phyloP scores from a whole-genome alignment of 2,329 filamentous ascomycete genomes.

The Endocalyx cinctus region DNA sequence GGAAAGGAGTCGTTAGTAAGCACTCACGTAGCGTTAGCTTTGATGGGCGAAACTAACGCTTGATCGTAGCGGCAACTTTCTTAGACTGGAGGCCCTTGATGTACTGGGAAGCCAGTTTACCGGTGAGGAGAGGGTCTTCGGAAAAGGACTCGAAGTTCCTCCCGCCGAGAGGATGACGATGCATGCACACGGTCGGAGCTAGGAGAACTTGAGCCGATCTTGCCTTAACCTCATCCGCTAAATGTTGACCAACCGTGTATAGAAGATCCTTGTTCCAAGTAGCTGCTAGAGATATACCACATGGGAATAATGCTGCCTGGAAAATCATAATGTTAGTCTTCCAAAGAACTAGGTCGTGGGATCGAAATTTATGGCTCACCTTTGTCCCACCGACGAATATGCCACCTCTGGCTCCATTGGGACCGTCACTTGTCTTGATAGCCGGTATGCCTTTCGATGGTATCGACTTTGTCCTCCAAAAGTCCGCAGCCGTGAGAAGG shows the following conservation, averaged over 20 bases:
- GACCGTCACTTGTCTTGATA: conserved; percentile 64
- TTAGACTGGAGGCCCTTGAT: conserved; percentile 69
- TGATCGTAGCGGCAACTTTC: conserved; percentile 72
- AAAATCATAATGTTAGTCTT: conserved; percentile 7
- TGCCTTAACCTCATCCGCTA: conserved; percentile 67
- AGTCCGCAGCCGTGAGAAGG: conserved; percentile 58
- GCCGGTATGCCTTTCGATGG: conserved; percentile 59
- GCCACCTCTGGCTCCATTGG: conserved; percentile 65
- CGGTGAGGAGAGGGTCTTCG: conserved; percentile 74
- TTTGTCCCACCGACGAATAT: conserved; percentile 65
- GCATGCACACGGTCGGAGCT: conserved; percentile 76
- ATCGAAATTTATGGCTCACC: conserved; percentile 31
- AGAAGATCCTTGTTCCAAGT: conserved; percentile 74
- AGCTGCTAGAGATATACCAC: conserved; percentile 71
- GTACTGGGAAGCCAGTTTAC: conserved; percentile 67
- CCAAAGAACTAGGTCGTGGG: too few species aligned
- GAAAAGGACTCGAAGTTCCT: conserved; percentile 85
- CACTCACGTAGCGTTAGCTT: too few species aligned
- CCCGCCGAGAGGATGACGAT: conserved; percentile 77
- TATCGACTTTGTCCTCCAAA: conserved; percentile 65
- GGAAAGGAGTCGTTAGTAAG: too few species aligned
- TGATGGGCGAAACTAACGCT: conserved; percentile 58
- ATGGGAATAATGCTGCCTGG: conserved; percentile 72
- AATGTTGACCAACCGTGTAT: conserved; percentile 62
- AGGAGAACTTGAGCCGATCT: conserved; percentile 70